Conservation (phyloP, 139 green algal species). For the Medakamo hakoo region DNA sequence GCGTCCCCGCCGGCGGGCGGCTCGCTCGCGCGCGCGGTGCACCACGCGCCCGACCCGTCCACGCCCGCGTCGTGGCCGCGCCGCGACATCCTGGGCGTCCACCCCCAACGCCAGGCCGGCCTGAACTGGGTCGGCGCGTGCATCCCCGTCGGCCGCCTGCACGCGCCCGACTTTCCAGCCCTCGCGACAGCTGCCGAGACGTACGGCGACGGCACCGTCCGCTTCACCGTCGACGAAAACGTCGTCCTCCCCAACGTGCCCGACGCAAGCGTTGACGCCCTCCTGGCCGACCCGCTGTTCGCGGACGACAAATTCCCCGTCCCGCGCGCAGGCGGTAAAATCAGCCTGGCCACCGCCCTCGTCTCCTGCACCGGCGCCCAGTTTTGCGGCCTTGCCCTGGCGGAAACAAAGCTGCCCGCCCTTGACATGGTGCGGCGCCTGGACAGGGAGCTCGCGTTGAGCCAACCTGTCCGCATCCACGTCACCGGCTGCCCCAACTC, state of each 20-base stretch:
- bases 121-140: conserved; percentile 50
- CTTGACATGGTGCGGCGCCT: conserved; percentile 60
- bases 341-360: conserved; percentile 18
- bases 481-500: conserved; percentile 97
- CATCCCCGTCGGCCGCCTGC: conserved; percentile 73
- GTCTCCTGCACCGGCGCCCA: conserved; percentile 86
- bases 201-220: conserved; percentile 74
- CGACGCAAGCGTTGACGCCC: conserved; percentile 53
- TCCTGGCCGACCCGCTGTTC: conserved; percentile 82
- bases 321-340: conserved; percentile 13
- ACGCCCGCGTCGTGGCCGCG: conserved; percentile 46
- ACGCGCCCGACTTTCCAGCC: conserved; percentile 57
- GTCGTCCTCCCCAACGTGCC: conserved; percentile 80
- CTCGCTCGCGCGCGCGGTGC: conserved; percentile 16
- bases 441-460: conserved; percentile 69
- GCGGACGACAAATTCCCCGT: conserved; percentile 38
- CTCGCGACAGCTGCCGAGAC: conserved; percentile 59
- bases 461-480: conserved; percentile 75
- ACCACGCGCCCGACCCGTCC: conserved; percentile 38
- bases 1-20: conserved; percentile 27
- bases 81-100: conserved; percentile 73
- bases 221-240: conserved; percentile 94
- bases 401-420: conserved; percentile 83
- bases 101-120: conserved; percentile 73
- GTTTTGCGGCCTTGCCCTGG: conserved; percentile 91